Evolutionary conservation across 2,329 filamentous ascomycete species (phyloP).

Genomic region (Stemphylium vesicarium): DNA sequence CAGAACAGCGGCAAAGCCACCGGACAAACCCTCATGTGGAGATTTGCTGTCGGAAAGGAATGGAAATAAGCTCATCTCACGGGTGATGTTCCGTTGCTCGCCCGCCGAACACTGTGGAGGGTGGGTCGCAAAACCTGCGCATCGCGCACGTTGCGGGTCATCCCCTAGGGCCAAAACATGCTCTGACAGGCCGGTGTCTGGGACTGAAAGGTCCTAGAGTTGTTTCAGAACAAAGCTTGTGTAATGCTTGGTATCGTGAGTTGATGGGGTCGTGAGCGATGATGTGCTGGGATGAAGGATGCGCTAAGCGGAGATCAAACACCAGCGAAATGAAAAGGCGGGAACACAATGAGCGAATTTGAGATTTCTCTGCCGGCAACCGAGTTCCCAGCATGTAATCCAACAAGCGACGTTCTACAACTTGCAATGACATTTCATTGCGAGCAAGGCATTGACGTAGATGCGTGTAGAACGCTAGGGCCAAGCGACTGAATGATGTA

Average conservation of each 20-base stretch:
- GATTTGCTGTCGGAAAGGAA: constrained; percentile 22
- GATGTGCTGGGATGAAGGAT: constrained; percentile 23
- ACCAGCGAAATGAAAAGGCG: constrained; percentile 37
- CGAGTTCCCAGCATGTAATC: not conserved
- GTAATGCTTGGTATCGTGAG: constrained; percentile 21
- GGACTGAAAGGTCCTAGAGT: constrained; percentile 18
- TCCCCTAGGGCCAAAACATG: constrained; percentile 9
- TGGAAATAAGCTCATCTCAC: constrained; percentile 27
- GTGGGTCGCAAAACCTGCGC: not conserved
- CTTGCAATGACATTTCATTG: not conserved
- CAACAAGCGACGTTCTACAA: not conserved
- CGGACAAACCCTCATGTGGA: constrained; percentile 18
- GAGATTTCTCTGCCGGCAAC: not conserved
- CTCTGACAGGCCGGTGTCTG: constrained; percentile 1
- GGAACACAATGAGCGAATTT: constrained; percentile 13
- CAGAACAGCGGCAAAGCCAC: constrained; percentile 16
- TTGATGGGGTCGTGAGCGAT: constrained; percentile 8
- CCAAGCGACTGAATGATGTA: not conserved
- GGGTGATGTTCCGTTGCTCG: constrained; percentile 3
- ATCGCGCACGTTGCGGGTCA: constrained; percentile 14
- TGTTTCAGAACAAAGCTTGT: constrained; percentile 16
- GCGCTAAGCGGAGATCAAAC: constrained; percentile 43
- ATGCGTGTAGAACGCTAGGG: not conserved
- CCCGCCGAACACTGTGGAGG: not conserved
- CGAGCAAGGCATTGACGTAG: not conserved